Evolutionary conservation across 1,284 basidiomycete species (phyloP), one percentile per base, ranked within the genome.

Genomic region (Erythrobasidium hasegawianum): DNA sequence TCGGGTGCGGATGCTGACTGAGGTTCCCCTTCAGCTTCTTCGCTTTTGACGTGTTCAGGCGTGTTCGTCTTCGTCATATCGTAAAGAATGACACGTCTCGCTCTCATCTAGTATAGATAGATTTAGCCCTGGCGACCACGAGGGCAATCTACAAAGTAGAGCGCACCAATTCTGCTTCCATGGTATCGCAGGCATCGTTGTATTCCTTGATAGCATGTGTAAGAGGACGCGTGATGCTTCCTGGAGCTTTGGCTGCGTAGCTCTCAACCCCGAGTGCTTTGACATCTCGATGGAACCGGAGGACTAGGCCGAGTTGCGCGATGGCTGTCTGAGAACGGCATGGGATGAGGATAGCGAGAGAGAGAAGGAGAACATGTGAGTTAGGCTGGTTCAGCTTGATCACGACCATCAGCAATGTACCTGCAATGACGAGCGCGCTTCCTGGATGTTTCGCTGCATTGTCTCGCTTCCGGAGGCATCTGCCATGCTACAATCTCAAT

Each of bases 201-300:
- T 65, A 65, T 5, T 26, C 56, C 40, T 50, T 65, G 18, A 57
- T n/a, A 7, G 62, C 62, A 9, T 65, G 55, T 39, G 22, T 29
- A 22, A 65, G 33, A 20, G 55, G 39, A 39, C 54, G 40, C 16
- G 62, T 58, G n/a, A 65, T 20, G 20, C 47, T 57, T n/a, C 27
- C 55, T 10, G 62, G 62, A 1, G 62, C 50, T 40, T 65, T 57
- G 20, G 55, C 33, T 18, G 62, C 62, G 41, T 65, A 65, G 55
- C 53, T 43, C 29, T 57, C 43, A 7, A 65, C 56, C 11, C 62
- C 62, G 1, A 65, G 62, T n/a, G 62, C 27, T 3, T 49, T 50
- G 18, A 65, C 62, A 58, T 65, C 62, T 39, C 62, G 55, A 18
- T 65, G 62, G 20, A 65, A 65, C 27, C 62, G 62, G 47, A 22